A percentile compares a stretch with the other conserved stretches of the same genome.
phyloP scores from a whole-genome alignment of 768 basidiomycete genomes.

The Panaeolus papilionaceus region DNA sequence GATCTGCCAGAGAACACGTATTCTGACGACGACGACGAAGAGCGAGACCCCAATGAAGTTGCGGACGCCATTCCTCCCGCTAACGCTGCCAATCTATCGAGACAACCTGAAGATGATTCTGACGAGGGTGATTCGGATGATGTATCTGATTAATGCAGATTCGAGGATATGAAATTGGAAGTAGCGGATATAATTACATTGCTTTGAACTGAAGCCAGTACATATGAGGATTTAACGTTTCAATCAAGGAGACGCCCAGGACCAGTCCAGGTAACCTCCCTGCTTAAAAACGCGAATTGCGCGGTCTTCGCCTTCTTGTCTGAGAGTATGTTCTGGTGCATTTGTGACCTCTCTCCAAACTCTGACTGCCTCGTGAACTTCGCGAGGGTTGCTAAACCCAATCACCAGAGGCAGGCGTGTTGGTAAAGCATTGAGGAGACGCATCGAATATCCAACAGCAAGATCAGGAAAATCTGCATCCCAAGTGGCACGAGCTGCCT shows the following conservation, averaged over 20 bases:
- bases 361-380: constrained; percentile 76
- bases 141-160: not conserved
- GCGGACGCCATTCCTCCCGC: not conserved
- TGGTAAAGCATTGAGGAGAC: constrained; percentile 45
- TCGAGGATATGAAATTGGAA: too few species aligned
- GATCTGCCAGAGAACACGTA: constrained; percentile 23
- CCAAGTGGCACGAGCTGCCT: constrained; percentile 46
- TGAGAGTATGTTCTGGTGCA: constrained; percentile 35
- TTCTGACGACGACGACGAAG: constrained; percentile 35
- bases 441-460: constrained; percentile 77
- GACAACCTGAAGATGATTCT: not conserved
- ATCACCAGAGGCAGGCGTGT: constrained; percentile 66
- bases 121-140: constrained; percentile 1
- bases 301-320: constrained; percentile 50
- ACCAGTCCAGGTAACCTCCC: constrained; percentile 65
- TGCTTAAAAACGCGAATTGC: constrained; percentile 52
- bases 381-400: constrained; percentile 70
- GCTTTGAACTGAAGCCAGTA: too few species aligned
- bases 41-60: constrained; percentile 39
- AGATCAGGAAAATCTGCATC: constrained; percentile 61
- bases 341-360: constrained; percentile 70
- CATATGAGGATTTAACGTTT: not conserved
- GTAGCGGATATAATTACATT: too few species aligned
- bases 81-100: not conserved
- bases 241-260: constrained; percentile 68